Evolutionary conservation across 2,329 filamentous ascomycete genomes (phyloP), one percentile per base, ranked within the genome.

Genomic region (Claviceps africana): DNA sequence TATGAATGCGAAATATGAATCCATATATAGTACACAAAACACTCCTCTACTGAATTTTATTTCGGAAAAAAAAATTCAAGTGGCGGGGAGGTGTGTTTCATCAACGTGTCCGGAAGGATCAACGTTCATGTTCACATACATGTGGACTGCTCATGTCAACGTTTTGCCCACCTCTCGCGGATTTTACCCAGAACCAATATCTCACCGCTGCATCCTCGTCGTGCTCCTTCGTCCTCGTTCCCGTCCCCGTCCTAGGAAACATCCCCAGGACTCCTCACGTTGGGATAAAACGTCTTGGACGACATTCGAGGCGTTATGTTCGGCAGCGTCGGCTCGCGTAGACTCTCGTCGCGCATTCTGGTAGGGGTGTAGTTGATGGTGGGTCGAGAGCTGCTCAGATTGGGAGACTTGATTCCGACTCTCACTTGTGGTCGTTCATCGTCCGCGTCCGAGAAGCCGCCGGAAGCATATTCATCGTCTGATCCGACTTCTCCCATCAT

Each of bases 401-500:
- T 71, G 6, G 78, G 66, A 0, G 79, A 77, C 55, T 75, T 78
- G 56, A 83, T 76, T 71, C 82, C 81, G 52, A 72, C 79, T 58
- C 83, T 80, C 25, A 78, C 65, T 42, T 62, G 67, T 4, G 67
- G 67, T 61, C 74, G 57, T 65, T 82, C 71, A 59, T 82, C 71
- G 64, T 89, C 86, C 15, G 82, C 82, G 57, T 96, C 91, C 0
- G 88, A 95, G 58, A 91, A 84, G 0, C 85, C 76, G 50, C 86
- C 86, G 43, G 87, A 83, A 1, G 74, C 72, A 44, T 77, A 73
- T 58, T 95, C 89, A 53, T 95, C 88, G 53, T 94, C 85, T 0
- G 85, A 88, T 2, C 82, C 72, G 48, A 86, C 75, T 13, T 86
- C 81, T 39, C 73, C 52, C 25, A n/a, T 74, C 51, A 79, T 72